These are phyloP conservation scores for Austropuccinia psidii DNA, from an alignment of 1,284 basidiomycete genomes.

Conservation along the genomic window DNA sequence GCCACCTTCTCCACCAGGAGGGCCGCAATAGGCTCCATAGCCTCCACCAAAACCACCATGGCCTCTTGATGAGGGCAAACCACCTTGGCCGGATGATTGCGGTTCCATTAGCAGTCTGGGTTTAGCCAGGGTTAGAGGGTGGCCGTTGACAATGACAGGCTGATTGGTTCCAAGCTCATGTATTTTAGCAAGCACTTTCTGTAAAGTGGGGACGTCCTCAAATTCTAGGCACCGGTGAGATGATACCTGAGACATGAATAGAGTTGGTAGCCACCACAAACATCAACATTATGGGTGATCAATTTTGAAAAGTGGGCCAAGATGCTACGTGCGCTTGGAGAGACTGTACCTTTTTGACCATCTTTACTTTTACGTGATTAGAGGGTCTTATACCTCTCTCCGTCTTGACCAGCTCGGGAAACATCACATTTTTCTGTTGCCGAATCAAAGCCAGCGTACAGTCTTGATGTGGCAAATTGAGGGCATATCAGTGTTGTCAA, in stretches of 20 bases:
- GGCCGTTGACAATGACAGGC: slow-evolving; percentile 19
- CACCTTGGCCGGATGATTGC: not conserved
- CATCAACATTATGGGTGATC: too few species aligned
- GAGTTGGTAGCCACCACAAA: too few species aligned
- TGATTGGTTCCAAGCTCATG: slow-evolving; percentile 1
- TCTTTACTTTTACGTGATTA: slow-evolving; percentile 69
- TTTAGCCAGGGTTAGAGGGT: slow-evolving; percentile 26
- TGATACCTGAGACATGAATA: too few species aligned
- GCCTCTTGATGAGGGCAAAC: not conserved
- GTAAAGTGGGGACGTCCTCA: not conserved
- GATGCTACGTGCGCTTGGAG: too few species aligned
- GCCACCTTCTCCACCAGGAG: not conserved
- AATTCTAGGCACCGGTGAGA: too few species aligned
- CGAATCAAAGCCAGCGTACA: slow-evolving; percentile 82
- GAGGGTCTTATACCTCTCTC: slow-evolving; percentile 64
- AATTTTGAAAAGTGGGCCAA: too few species aligned
- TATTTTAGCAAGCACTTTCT: slow-evolving; percentile 8
- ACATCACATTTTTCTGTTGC: slow-evolving; percentile 84
- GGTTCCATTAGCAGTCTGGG: slow-evolving; percentile 19
- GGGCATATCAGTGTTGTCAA: slow-evolving; percentile 59
- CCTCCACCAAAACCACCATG: not conserved
- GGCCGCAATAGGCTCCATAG: not conserved
- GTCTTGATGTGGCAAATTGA: slow-evolving; percentile 50
- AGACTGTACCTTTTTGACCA: slow-evolving; percentile 73
- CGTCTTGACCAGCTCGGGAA: slow-evolving; percentile 58